phyloP scores from a whole-genome alignment of 1,284 basidiomycete genomes.

The Puccinia sorghi region DNA sequence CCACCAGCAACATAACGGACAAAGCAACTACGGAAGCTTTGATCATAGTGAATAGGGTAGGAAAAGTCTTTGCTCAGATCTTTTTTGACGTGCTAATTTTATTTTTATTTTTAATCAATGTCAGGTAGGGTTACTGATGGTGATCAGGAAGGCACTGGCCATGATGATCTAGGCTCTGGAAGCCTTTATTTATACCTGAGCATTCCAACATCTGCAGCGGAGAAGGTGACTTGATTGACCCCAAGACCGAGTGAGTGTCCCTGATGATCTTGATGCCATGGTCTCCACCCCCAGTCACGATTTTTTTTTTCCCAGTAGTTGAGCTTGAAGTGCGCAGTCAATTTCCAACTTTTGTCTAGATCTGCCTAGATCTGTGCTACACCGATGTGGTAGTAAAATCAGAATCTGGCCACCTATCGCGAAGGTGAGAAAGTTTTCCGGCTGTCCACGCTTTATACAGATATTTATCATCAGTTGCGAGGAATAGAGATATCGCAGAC shows the following conservation, averaged over 20 bases:
- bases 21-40: not conserved
- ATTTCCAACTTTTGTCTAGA: not conserved
- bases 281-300: not conserved
- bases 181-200: slow-evolving; percentile 11
- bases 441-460: no score
- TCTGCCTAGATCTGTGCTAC: not conserved
- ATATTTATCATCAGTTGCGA: no score
- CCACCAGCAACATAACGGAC: not conserved
- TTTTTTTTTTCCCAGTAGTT: not conserved
- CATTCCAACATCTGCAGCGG: not conserved
- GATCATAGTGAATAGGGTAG: not conserved
- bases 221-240: not conserved
- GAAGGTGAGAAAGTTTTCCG: no score
- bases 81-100: not conserved
- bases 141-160: not conserved
- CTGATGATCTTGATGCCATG: no score
- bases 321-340: slow-evolving; percentile 1
- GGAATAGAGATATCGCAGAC: no score
- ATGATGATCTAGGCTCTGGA: not conserved
- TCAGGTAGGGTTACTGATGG: not conserved
- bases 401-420: no score
- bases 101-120: not conserved
- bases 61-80: not conserved
- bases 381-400: not conserved
- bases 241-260: not conserved